Conservation (phyloP, 768 basidiomycete species). For the Mycena indigotica region DNA sequence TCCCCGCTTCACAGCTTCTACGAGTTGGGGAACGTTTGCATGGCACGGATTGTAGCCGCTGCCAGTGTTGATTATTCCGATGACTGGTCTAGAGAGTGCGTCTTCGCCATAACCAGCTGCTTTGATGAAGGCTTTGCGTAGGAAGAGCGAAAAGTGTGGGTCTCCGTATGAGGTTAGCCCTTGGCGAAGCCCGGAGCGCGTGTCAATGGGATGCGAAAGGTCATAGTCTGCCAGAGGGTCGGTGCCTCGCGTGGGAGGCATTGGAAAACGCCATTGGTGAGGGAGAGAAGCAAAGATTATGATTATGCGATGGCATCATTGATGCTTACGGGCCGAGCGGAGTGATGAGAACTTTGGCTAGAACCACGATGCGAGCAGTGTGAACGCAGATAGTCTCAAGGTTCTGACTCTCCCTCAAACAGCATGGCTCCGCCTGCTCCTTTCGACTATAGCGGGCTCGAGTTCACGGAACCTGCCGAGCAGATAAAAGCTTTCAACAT, state of each 20-base stretch:
- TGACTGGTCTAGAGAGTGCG: conserved; percentile 20
- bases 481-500: conserved; percentile 44
- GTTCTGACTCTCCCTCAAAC: background rate
- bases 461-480: conserved; percentile 38
- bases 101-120: conserved; percentile 24
- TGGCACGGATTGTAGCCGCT: conserved; percentile 24
- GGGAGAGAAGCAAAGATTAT: background rate
- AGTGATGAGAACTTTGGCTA: too few species aligned
- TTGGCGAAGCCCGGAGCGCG: conserved; percentile 19
- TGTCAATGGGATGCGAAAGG: conserved; percentile 16
- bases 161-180: conserved; percentile 22
- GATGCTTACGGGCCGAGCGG: too few species aligned
- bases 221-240: conserved; percentile 22
- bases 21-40: conserved; percentile 21
- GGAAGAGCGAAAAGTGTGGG: conserved; percentile 22
- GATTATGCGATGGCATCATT: background rate
- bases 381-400: too few species aligned
- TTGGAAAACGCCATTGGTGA: background rate
- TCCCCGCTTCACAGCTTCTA: conserved; percentile 23
- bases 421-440: conserved; percentile 12
- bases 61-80: conserved; percentile 22
- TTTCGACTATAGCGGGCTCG: conserved; percentile 33
- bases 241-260: conserved; percentile 1
- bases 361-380: too few species aligned
- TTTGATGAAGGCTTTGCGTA: conserved; percentile 23